Evolutionary conservation across 768 basidiomycete genomes (phyloP).

Genomic region (Podaxis sp.): DNA sequence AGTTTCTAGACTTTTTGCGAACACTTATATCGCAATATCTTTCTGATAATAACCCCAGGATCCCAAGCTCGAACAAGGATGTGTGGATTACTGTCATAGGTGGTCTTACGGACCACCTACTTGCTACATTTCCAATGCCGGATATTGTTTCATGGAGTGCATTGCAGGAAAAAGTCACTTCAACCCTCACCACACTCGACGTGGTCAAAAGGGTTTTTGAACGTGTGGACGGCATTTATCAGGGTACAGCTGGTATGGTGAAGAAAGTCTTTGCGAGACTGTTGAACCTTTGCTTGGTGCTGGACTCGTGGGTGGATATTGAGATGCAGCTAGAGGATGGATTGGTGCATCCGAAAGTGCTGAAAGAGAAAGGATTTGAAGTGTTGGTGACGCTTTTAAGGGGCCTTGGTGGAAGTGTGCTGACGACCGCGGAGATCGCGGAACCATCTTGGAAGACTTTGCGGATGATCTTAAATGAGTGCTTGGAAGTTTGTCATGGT

Average conservation of each 20-base stretch:
- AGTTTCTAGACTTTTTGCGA: constrained; percentile 40
- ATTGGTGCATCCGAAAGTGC: constrained; percentile 38
- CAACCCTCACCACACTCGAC: constrained; percentile 40
- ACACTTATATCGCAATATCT: constrained; percentile 34
- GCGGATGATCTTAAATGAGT: constrained; percentile 35
- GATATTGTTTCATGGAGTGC: constrained; percentile 44
- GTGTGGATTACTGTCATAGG: constrained; percentile 48
- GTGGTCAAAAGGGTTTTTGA: constrained; percentile 48
- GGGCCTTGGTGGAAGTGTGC: constrained; percentile 36
- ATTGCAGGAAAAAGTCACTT: constrained; percentile 36
- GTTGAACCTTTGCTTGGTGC: constrained; percentile 46
- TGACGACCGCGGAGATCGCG: constrained; percentile 23
- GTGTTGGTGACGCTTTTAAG: constrained; percentile 43
- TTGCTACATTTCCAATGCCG: constrained; percentile 53
- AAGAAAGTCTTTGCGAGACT: constrained; percentile 47
- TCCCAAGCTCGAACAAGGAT: constrained; percentile 30
- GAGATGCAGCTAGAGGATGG: constrained; percentile 32
- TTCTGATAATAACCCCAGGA: constrained; percentile 25
- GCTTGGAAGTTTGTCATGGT: constrained; percentile 38
- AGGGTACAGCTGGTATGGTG: constrained; percentile 37
- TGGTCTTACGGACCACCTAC: constrained; percentile 49
- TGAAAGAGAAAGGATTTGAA: constrained; percentile 44
- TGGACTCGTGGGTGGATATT: constrained; percentile 59
- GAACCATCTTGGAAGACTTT: constrained; percentile 38
- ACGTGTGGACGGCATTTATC: constrained; percentile 3